A percentile compares a stretch with the other conserved stretches of the same genome.
phyloP scores from a whole-genome alignment of 345 rosid genomes.

The Bretschneidera sinensis region DNA sequence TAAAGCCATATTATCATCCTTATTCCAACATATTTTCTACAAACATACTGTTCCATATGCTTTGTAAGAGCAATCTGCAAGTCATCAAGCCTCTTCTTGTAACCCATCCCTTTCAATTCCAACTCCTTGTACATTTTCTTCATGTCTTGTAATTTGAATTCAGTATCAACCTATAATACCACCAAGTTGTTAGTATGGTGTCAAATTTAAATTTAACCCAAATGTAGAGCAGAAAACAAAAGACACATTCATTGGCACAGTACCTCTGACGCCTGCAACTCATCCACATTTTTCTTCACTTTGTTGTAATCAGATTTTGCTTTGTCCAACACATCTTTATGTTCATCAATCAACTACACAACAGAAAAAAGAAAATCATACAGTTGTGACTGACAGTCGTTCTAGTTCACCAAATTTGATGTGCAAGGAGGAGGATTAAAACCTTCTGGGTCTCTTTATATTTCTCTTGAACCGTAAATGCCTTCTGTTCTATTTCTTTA shows the following conservation, averaged over 20 bases:
- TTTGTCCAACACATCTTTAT: constrained; percentile 55
- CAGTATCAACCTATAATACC: constrained; percentile 74
- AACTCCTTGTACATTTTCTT: constrained; percentile 64
- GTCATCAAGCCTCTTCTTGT: constrained; percentile 74
- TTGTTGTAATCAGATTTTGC: constrained; percentile 64
- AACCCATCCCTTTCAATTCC: constrained; percentile 75
- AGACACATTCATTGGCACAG: constrained; percentile 14
- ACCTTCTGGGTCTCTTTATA: constrained; percentile 77
- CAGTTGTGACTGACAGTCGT: not conserved
- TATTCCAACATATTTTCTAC: constrained; percentile 10
- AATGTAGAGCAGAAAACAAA: constrained; percentile 15
- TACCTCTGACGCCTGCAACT: constrained; percentile 85
- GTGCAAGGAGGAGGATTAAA: constrained; percentile 13
- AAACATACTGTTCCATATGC: constrained; percentile 90
- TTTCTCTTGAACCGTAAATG: constrained; percentile 80
- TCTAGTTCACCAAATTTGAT: constrained; percentile 1
- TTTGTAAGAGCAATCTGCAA: constrained; percentile 56
- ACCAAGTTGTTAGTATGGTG: constrained; percentile 14
- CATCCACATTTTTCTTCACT: constrained; percentile 73
- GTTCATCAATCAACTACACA: constrained; percentile 71
- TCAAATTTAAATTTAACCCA: constrained; percentile 6
- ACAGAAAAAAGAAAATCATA: constrained; percentile 12
- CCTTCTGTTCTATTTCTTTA: constrained; percentile 73
- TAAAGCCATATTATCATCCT: constrained; percentile 11
- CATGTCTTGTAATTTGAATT: constrained; percentile 73